phyloP scores from a whole-genome alignment of 768 basidiomycete species.

The Lactifluus subvellereus region DNA sequence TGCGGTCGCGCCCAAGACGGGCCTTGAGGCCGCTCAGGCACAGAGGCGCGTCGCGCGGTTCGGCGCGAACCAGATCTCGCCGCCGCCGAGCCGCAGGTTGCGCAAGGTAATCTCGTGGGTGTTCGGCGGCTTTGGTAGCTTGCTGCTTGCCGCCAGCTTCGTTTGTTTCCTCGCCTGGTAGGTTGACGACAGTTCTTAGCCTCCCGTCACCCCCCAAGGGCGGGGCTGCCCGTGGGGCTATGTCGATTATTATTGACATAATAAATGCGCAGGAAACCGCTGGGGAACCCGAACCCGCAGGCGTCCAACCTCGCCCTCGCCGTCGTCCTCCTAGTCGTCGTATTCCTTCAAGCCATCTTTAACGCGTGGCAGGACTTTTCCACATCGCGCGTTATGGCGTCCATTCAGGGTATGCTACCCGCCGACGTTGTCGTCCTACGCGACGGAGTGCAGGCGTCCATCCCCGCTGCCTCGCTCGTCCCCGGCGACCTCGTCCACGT shows the following conservation, averaged over 20 bases:
- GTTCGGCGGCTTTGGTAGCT: constrained; percentile 48
- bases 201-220: background rate
- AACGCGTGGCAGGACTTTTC: constrained; percentile 54
- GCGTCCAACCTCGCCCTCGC: constrained; percentile 57
- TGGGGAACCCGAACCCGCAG: constrained; percentile 49
- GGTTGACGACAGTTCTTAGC: background rate
- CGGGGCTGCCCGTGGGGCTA: too few species aligned
- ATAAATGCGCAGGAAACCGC: constrained; percentile 42
- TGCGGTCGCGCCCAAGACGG: constrained; percentile 39
- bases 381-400: constrained; percentile 53
- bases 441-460: constrained; percentile 40
- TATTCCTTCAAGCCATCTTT: constrained; percentile 36
- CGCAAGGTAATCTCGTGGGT: constrained; percentile 46
- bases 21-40: constrained; percentile 46
- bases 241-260: too few species aligned
- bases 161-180: constrained; percentile 51
- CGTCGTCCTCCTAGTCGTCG: constrained; percentile 45
- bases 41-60: constrained; percentile 38
- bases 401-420: constrained; percentile 61
- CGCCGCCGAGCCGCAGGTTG: constrained; percentile 40
- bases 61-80: constrained; percentile 49
- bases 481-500: constrained; percentile 63
- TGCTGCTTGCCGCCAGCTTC: constrained; percentile 42
- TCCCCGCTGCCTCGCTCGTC: constrained; percentile 57
- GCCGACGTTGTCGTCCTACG: constrained; percentile 58